phyloP scores from a whole-genome alignment of 306 rosid species.

The Ochetophila trinervis region DNA sequence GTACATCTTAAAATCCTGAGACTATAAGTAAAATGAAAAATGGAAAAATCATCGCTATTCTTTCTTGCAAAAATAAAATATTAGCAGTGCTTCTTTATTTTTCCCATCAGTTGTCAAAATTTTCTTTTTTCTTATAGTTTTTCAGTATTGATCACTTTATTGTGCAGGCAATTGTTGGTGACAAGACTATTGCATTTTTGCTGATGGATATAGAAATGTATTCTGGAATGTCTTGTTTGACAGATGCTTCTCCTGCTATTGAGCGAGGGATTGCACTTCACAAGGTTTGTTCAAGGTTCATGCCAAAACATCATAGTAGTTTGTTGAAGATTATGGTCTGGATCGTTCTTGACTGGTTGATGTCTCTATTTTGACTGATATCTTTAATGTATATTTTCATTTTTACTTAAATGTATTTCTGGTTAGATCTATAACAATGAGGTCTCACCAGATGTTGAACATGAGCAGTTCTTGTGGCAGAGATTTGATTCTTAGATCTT shows the following conservation, averaged over 20 bases:
- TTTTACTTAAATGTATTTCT: background rate
- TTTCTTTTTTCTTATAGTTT: background rate
- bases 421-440: background rate
- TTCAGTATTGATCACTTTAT: background rate
- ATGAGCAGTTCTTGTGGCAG: background rate
- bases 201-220: constrained; percentile 92
- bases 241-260: constrained; percentile 59
- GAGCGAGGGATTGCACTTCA: constrained; percentile 96
- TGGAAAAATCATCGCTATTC: constrained; percentile 2
- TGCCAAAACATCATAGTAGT: constrained; percentile 17
- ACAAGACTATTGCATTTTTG: constrained; percentile 77
- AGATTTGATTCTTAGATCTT: constrained; percentile 3
- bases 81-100: background rate
- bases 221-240: constrained; percentile 91
- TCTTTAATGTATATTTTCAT: background rate
- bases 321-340: background rate
- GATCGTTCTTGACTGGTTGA: constrained; percentile 1
- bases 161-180: constrained; percentile 91
- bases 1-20: too few species aligned
- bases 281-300: constrained; percentile 49
- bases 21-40: too few species aligned
- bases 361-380: background rate
- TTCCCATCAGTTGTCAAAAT: background rate
- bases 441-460: background rate
- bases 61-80: background rate